A percentile compares a stretch with the other conserved stretches of the same genome.
Evolutionary conservation across 768 basidiomycete species (phyloP).

Genomic region (Strobilomyces dryophilus): DNA sequence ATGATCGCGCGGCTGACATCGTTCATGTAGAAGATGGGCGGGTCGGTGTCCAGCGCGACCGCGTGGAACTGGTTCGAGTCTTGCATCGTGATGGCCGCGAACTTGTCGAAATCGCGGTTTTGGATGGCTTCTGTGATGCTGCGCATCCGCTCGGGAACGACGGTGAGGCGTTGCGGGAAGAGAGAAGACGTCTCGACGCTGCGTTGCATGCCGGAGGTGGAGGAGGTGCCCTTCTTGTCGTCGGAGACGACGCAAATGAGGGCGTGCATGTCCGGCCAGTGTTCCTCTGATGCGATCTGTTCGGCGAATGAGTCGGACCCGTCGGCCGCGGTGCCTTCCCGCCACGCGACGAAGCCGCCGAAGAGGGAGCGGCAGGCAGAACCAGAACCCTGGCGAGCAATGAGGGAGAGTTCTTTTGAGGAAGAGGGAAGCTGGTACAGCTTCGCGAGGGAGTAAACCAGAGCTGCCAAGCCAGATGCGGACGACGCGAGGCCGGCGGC

Average conservation of each 20-base stretch:
- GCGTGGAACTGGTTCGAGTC: slow-evolving; percentile 99
- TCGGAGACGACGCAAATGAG: slow-evolving; percentile 96
- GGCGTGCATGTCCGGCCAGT: slow-evolving; percentile 97
- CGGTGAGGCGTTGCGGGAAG: slow-evolving; percentile 84
- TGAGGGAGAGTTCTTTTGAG: slow-evolving; percentile 81
- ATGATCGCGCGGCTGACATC: slow-evolving; percentile 96
- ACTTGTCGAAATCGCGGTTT: slow-evolving; percentile 77
- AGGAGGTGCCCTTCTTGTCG: slow-evolving; percentile 93
- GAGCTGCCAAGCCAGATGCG: slow-evolving; percentile 94
- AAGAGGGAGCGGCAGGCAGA: slow-evolving; percentile 97
- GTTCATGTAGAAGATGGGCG: slow-evolving; percentile 99
- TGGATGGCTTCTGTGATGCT: slow-evolving; percentile 78
- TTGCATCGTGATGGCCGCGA: slow-evolving; percentile 90
- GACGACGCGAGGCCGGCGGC: slow-evolving; percentile 98
- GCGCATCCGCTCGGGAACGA: slow-evolving; percentile 87
- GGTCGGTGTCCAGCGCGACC: slow-evolving; percentile 92
- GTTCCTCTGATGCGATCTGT: slow-evolving; percentile 74
- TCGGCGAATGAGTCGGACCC: slow-evolving; percentile 88
- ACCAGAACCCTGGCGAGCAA: slow-evolving; percentile 96
- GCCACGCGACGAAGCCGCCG: slow-evolving; percentile 97
- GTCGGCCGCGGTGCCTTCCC: slow-evolving; percentile 46
- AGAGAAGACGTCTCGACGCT: slow-evolving; percentile 90
- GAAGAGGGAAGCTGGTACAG: slow-evolving; percentile 80
- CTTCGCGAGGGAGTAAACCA: slow-evolving; percentile 82
- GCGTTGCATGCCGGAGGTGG: slow-evolving; percentile 95